Conservation (phyloP, 164 flowering plant species). For the Echeveria elegans region DNA sequence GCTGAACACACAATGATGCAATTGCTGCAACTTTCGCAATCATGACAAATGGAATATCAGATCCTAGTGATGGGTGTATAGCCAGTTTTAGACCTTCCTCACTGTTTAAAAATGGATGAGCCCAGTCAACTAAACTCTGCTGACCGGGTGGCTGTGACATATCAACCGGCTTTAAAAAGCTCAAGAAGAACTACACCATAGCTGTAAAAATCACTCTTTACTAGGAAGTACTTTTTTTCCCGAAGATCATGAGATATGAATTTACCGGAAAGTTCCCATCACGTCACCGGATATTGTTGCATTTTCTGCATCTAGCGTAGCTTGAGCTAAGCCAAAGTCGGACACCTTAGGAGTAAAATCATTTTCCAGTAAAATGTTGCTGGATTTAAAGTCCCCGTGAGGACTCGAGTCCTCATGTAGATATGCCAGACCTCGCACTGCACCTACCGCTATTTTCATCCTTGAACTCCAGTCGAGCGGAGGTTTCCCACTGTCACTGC, state of each 20-base stretch:
- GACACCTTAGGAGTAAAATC: constrained; percentile 94
- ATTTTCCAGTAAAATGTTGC: constrained; percentile 82
- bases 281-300: constrained; percentile 79
- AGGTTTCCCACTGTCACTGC: constrained; percentile 57
- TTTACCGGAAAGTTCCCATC: constrained; percentile 93
- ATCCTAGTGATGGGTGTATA: constrained; percentile 52
- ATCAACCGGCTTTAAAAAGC: constrained; percentile 85
- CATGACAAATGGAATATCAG: constrained; percentile 48
- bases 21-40: constrained; percentile 93
- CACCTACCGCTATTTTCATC: constrained; percentile 88
- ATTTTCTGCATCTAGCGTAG: constrained; percentile 73
- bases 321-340: constrained; percentile 85
- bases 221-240: constrained; percentile 53
- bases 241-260: neutral
- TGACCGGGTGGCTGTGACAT: constrained; percentile 85
- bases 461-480: constrained; percentile 85
- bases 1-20: constrained; percentile 96
- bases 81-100: constrained; percentile 60
- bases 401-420: constrained; percentile 93
- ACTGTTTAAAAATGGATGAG: constrained; percentile 80
- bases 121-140: constrained; percentile 84
- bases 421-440: constrained; percentile 94
- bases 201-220: constrained; percentile 95
- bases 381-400: constrained; percentile 94
- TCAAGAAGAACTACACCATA: constrained; percentile 96